Conservation (phyloP, 2,329 filamentous ascomycete species). For the Xylariaceae sp. region DNA sequence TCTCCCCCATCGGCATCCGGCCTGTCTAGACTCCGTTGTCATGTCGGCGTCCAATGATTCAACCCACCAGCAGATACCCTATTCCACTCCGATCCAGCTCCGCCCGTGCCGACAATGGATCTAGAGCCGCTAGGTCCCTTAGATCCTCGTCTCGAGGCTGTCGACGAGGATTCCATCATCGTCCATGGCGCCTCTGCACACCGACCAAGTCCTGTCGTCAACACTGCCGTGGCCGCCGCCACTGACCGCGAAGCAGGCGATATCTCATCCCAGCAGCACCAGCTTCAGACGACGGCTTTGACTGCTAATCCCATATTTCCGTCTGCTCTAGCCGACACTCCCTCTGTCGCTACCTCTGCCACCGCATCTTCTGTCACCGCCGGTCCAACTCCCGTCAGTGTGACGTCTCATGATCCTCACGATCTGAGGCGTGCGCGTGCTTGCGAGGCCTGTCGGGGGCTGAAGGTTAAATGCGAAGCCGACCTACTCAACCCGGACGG, state of each 20-base stretch:
- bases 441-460: conserved; percentile 69
- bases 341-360: neutral
- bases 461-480: conserved; percentile 83
- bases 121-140: conserved; percentile 30
- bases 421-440: conserved; percentile 66
- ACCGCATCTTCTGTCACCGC: conserved; percentile 20
- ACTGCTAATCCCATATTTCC: conserved; percentile 13
- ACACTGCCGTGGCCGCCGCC: neutral
- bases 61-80: conserved; percentile 6
- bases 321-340: neutral
- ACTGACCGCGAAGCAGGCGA: neutral
- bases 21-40: conserved; percentile 15
- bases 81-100: conserved; percentile 5
- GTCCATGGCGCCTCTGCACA: conserved; percentile 18
- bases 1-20: conserved; percentile 18
- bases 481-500: conserved; percentile 59
- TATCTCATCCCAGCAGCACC: neutral
- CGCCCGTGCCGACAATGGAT: conserved; percentile 25
- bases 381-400: neutral
- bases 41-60: neutral
- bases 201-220: neutral
- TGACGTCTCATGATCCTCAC: conserved; percentile 30
- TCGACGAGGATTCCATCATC: conserved; percentile 25
- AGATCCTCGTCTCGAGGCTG: conserved; percentile 29
- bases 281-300: conserved; percentile 23